Evolutionary conservation across 176 grass and related monocot genomes (phyloP).

Genomic region (Oropetium thomaeum): DNA sequence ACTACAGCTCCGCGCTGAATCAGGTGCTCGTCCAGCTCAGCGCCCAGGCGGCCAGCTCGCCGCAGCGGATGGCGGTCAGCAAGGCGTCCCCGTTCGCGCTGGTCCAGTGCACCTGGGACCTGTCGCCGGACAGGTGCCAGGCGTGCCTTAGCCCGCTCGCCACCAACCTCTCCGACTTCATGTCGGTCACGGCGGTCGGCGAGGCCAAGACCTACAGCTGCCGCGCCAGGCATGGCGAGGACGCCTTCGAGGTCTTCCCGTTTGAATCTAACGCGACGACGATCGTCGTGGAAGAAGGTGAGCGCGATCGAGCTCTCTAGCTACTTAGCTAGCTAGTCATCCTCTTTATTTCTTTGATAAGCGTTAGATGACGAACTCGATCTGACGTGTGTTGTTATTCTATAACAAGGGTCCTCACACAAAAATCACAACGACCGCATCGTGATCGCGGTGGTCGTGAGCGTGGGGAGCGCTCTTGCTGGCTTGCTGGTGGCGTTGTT

Average conservation of each 20-base stretch:
- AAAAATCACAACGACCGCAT: neutral
- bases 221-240: neutral
- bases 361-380: no score
- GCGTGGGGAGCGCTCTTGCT: neutral
- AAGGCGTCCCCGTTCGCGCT: neutral
- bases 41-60: neutral
- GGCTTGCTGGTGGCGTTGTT: neutral
- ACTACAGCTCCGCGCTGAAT: neutral
- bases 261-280: neutral
- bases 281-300: no score
- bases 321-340: no score
- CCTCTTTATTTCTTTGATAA: no score
- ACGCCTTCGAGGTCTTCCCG: neutral
- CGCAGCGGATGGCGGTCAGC: neutral
- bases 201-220: conserved; percentile 8
- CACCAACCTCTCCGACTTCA: neutral
- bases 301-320: no score
- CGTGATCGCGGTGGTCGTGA: neutral
- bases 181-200: neutral
- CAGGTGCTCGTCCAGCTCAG: neutral
- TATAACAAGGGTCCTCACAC: neutral
- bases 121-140: neutral
- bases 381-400: no score
- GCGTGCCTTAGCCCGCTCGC: neutral
- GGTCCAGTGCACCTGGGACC: conserved; percentile 22